Percentiles rank a stretch among this genome's conserved stretches.
phyloP scores from a whole-genome alignment of 441 rosid species.

The Theobroma grandiflorum region DNA sequence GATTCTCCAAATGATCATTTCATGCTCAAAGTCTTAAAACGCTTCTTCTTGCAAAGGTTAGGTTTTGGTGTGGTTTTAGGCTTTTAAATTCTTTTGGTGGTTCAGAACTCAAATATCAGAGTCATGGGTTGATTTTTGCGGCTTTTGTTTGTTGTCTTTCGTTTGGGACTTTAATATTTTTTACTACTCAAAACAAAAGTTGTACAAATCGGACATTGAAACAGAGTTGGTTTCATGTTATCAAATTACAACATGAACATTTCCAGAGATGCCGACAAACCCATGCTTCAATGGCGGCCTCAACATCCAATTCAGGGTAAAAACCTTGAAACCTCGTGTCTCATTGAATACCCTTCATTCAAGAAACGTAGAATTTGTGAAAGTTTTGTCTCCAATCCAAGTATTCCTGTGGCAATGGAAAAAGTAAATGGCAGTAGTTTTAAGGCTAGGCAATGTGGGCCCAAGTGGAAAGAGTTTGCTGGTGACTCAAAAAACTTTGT shows the following conservation, averaged over 20 bases:
- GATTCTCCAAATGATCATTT: too few species aligned
- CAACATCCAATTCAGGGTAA: slow-evolving; percentile 5
- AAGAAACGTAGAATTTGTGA: slow-evolving; percentile 26
- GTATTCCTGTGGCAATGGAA: slow-evolving; percentile 1
- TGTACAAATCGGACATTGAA: background rate
- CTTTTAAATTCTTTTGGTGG: background rate
- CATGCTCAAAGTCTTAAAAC: background rate
- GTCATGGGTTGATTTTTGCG: background rate
- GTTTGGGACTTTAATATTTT: background rate
- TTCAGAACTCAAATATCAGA: background rate
- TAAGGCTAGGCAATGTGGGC: slow-evolving; percentile 27
- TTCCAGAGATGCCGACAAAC: background rate
- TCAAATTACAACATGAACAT: background rate
- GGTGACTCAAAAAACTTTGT: background rate
- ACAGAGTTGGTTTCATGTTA: background rate
- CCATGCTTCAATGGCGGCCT: background rate
- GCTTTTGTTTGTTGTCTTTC: background rate
- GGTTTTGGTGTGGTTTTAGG: background rate
- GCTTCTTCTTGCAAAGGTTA: slow-evolving; percentile 26
- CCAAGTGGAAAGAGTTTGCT: slow-evolving; percentile 15
- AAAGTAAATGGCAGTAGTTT: slow-evolving; percentile 4
- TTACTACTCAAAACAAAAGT: background rate
- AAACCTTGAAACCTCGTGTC: slow-evolving; percentile 4
- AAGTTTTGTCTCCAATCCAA: background rate
- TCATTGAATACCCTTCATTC: slow-evolving; percentile 3